A percentile compares a stretch with the other conserved stretches of the same genome.
Evolutionary conservation across 257 asterid species (phyloP).

Genomic region (Leptodermis oblonga): DNA sequence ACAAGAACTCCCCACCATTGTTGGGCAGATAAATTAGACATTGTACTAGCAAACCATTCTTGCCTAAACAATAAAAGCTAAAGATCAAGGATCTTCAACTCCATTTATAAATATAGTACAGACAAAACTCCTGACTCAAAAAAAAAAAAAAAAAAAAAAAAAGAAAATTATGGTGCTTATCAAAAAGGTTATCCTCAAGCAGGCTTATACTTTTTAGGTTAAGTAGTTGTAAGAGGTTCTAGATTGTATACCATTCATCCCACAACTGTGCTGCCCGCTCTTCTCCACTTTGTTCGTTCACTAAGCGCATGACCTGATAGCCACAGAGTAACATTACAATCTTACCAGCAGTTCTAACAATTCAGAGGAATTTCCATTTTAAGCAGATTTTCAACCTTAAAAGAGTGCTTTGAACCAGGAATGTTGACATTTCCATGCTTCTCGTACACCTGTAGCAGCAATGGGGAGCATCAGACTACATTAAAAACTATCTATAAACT

Average conservation of each 20-base stretch:
- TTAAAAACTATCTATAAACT: slow-evolving; percentile 9
- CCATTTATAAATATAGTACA: background rate
- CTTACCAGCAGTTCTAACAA: slow-evolving; percentile 17
- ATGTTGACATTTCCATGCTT: slow-evolving; percentile 41
- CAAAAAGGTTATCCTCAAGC: background rate
- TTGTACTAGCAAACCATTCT: background rate
- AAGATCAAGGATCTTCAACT: background rate
- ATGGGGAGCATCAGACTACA: slow-evolving; percentile 12
- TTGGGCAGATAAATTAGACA: background rate
- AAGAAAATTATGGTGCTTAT: background rate
- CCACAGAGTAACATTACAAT: slow-evolving; percentile 15
- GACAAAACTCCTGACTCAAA: background rate
- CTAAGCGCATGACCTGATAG: slow-evolving; percentile 66
- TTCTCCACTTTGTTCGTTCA: slow-evolving; percentile 83
- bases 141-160: background rate
- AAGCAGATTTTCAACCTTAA: slow-evolving; percentile 52
- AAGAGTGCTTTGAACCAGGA: slow-evolving; percentile 43
- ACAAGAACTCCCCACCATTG: background rate
- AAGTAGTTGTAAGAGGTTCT: slow-evolving; percentile 5
- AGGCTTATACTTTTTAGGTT: background rate
- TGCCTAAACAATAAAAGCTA: background rate
- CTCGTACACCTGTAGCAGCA: slow-evolving; percentile 58
- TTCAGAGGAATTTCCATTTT: slow-evolving; percentile 20
- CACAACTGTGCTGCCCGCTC: slow-evolving; percentile 67
- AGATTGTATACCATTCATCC: slow-evolving; percentile 76